These are phyloP conservation scores for Nepenthes gracilis DNA, from an alignment of 148 eudicot species.

Conservation along the genomic window DNA sequence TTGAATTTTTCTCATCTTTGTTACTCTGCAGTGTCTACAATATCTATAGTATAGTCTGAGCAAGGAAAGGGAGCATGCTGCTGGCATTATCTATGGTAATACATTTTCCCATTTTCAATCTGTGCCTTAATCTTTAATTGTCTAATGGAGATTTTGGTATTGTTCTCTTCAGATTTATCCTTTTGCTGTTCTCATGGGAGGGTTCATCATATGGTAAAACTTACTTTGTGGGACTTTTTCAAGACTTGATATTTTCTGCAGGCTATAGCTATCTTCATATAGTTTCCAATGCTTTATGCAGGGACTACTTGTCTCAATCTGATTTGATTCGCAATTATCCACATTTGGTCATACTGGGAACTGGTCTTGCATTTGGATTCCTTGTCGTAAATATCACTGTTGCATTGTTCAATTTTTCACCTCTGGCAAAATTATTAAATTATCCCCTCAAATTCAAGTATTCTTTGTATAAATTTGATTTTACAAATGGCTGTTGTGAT, in stretches of 20 bases:
- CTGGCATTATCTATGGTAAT: slow-evolving; percentile 91
- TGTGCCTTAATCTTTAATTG: background rate
- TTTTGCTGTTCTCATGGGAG: slow-evolving; percentile 63
- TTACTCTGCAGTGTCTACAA: slow-evolving; percentile 50
- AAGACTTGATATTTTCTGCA: slow-evolving; percentile 2
- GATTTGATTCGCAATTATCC: slow-evolving; percentile 65
- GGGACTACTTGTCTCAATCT: slow-evolving; percentile 78
- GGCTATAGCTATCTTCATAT: background rate
- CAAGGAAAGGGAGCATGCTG: slow-evolving; percentile 79
- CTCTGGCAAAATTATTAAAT: too few species aligned
- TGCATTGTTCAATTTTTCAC: background rate
- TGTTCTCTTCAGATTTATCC: slow-evolving; percentile 64
- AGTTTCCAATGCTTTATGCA: slow-evolving; percentile 18
- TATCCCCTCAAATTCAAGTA: too few species aligned
- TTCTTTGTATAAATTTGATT: too few species aligned
- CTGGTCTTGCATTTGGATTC: slow-evolving; percentile 93
- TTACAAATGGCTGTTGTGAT: too few species aligned
- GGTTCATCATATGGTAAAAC: slow-evolving; percentile 64
- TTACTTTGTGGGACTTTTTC: slow-evolving; percentile 4
- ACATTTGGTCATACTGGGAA: slow-evolving; percentile 64
- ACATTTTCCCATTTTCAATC: background rate
- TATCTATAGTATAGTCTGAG: slow-evolving; percentile 54
- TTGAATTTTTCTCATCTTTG: slow-evolving; percentile 5
- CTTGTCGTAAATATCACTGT: slow-evolving; percentile 54
- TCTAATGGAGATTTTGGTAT: slow-evolving; percentile 4